Base-by-base conservation (phyloP, 208 protist genomes). In the Novymonas esmeraldas region DNA sequence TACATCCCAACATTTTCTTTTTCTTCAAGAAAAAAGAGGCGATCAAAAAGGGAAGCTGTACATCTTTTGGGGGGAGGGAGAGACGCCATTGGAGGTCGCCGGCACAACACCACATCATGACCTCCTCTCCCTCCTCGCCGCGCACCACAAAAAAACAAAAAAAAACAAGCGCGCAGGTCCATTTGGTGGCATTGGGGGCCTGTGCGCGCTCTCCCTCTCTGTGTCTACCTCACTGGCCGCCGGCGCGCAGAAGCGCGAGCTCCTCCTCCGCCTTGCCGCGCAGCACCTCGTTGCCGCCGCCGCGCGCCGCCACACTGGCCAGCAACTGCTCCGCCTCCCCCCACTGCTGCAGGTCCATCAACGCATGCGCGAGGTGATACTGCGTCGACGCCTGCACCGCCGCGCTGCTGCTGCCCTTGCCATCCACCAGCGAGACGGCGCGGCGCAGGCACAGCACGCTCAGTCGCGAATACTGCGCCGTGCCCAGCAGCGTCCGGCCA, bases 261-360 rank as follows among this genome's bases (percentile, higher is more conserved):
- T 92, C 81, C 67, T 95, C 83, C 70, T 90, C 81, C 41, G 92
- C 92, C 68, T 84, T 89, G 26, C 77, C 82, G 10, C 76, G 71
- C 22, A 94, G 78, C 24, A 87, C 77, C 41, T 92, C 83, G 71
- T 89, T 76, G 48, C 70, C 76, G 54, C 64, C 38, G 55, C 69
- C 66, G 29, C 51, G 18, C 18, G 42, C 41, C 22, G 70, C 79
- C 24, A 94, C 85, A 2, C 28, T 58, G 46, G 56, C 14, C 50
- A 93, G 84, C 62, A 90, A 61, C 45, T 64, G 65, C 39, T 70
- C 63, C 36, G 87, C 87, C 76, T 93, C 85, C 13, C 76, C 76
- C 65, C 62, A 76, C 42, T 70, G 67, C 26, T 77, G 52, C 28
- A 70, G 42, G 29, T 65, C 71, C 68, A 85, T 70, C 28, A 94